Conservation (phyloP, 306 rosid species). For the Amphicarpaea edgeworthii region DNA sequence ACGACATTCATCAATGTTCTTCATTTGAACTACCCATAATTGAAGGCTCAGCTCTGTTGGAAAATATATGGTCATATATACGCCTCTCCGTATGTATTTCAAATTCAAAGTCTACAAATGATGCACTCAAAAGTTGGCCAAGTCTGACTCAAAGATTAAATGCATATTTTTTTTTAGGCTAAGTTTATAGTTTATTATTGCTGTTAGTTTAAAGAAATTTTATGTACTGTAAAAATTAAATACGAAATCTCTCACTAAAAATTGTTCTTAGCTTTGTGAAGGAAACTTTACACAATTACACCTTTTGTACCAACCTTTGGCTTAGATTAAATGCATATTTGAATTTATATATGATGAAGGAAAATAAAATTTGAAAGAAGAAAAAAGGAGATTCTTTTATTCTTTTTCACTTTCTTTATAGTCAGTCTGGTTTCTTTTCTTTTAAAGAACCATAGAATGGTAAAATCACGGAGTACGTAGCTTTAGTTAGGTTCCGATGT, state of each 20-base stretch:
- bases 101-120: constrained; percentile 7
- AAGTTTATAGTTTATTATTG: too few species aligned
- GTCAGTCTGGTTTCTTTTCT: neutral
- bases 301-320: too few species aligned
- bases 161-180: too few species aligned
- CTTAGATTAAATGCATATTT: neutral
- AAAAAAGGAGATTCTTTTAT: constrained; percentile 5
- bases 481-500: constrained; percentile 13
- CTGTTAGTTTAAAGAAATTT: too few species aligned
- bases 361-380: neutral
- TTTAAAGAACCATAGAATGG: neutral
- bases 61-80: neutral
- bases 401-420: constrained; percentile 5
- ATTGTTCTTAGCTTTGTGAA: too few species aligned
- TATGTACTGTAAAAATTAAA: too few species aligned
- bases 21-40: neutral
- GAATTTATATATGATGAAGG: neutral
- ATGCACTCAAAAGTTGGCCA: neutral
- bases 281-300: too few species aligned
- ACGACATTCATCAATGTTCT: constrained; percentile 12
- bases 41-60: constrained; percentile 9
- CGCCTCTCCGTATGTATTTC: neutral
- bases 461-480: neutral
- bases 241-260: too few species aligned
- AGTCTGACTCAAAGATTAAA: neutral